A percentile compares a stretch with the other conserved stretches of the same genome.
Conservation (phyloP, 2,329 filamentous ascomycete species). For the Sarocladium oryzae region DNA sequence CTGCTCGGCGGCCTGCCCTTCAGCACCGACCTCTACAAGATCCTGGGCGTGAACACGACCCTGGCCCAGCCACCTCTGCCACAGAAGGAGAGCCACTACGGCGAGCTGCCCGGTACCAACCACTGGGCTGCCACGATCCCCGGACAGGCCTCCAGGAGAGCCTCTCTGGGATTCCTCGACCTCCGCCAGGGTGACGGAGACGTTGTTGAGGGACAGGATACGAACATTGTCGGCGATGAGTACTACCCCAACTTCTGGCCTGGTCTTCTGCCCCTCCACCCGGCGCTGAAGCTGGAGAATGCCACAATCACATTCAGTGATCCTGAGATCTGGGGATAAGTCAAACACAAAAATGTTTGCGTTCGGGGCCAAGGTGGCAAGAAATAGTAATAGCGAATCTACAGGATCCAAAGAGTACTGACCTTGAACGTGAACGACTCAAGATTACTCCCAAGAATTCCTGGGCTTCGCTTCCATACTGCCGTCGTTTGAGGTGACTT, state of each 20-base stretch:
- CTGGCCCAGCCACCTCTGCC: conserved; percentile 46
- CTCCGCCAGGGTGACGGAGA: conserved; percentile 28
- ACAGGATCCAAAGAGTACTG: too few relatives aligned
- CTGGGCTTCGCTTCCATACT: too few relatives aligned
- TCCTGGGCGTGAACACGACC: conserved; percentile 34
- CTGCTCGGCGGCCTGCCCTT: conserved; percentile 36
- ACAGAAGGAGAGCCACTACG: conserved; percentile 27
- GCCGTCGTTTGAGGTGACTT: too few relatives aligned
- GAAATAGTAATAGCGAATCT: too few relatives aligned
- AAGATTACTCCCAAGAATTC: too few relatives aligned
- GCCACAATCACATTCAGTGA: conserved; percentile 22
- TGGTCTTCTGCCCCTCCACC: conserved; percentile 35
- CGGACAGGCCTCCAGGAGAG: conserved; percentile 20
- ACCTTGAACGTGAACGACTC: too few relatives aligned
- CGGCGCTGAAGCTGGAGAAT: conserved; percentile 33
- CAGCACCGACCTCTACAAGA: conserved; percentile 29
- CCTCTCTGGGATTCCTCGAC: conserved; percentile 41
- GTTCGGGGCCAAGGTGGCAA: too few relatives aligned
- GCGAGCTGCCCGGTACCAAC: conserved; percentile 39
- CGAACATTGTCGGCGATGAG: conserved; percentile 15
- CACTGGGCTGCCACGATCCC: conserved; percentile 37
- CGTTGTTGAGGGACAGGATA: conserved; percentile 14
- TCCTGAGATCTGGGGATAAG: conserved; percentile 3
- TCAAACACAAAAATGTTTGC: too few relatives aligned
- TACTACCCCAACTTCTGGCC: conserved; percentile 39